Evolutionary conservation across 441 rosid species (phyloP).

Genomic region (Mallotus japonicus): DNA sequence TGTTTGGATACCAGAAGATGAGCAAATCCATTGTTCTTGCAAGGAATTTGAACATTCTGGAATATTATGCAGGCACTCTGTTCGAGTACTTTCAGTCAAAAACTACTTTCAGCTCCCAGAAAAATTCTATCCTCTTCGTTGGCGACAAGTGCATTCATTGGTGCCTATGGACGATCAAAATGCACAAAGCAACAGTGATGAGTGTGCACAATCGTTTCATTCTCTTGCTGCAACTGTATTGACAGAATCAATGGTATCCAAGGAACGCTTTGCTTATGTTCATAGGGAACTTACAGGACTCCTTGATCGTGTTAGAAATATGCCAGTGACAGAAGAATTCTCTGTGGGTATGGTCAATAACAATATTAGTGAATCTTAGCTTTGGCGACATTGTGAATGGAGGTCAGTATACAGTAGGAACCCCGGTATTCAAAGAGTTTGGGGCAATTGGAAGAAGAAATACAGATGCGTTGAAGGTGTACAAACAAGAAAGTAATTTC

Average conservation of each 20-base stretch:
- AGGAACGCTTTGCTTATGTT: constrained; percentile 54
- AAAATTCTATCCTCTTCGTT: constrained; percentile 62
- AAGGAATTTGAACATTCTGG: constrained; percentile 88
- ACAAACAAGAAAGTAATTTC: constrained; percentile 8
- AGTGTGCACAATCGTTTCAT: constrained; percentile 59
- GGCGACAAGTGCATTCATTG: constrained; percentile 58
- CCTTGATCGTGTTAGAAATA: constrained; percentile 59
- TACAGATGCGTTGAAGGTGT: constrained; percentile 6
- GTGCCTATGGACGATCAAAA: constrained; percentile 41
- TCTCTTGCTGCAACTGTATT: constrained; percentile 60
- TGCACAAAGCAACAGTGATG: constrained; percentile 43
- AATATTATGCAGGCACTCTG: constrained; percentile 71
- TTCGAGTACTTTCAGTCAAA: constrained; percentile 59
- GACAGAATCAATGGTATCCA: constrained; percentile 59
- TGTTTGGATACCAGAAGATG: constrained; percentile 73
- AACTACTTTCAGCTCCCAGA: constrained; percentile 81
- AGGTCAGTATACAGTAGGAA: constrained; percentile 14
- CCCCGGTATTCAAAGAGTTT: constrained; percentile 14
- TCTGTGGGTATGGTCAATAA: constrained; percentile 33
- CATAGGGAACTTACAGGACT: constrained; percentile 62
- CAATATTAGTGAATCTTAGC: constrained; percentile 40
- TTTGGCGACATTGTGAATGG: constrained; percentile 11
- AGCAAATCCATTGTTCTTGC: constrained; percentile 84
- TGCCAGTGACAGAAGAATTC: constrained; percentile 40
- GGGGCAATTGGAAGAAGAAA: constrained; percentile 17